Conservation (phyloP, 2,329 filamentous ascomycete species). For the Phaeophleospora eucalypticola region DNA sequence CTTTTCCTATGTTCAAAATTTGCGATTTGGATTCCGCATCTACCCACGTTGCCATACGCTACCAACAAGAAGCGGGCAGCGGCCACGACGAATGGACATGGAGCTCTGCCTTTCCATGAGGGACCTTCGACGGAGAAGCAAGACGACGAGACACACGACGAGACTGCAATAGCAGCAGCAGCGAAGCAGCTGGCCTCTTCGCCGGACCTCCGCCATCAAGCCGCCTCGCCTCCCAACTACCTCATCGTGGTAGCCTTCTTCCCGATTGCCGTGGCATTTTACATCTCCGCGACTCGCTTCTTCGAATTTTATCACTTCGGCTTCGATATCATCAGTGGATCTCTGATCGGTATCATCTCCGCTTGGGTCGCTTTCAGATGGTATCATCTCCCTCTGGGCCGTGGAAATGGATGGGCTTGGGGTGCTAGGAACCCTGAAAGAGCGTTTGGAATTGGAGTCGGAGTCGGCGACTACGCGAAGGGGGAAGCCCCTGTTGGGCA, state of each 20-base stretch:
- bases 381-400: conserved; percentile 75
- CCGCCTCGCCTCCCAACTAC: conserved; percentile 78
- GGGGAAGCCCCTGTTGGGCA: too few species aligned
- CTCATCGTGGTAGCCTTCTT: conserved; percentile 41
- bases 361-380: conserved; percentile 75
- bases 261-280: conserved; percentile 18
- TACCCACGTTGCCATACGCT: conserved; percentile 40
- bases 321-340: conserved; percentile 90
- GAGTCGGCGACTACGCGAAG: conserved; percentile 19
- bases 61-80: background rate
- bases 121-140: background rate
- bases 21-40: conserved; percentile 67
- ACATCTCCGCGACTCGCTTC: conserved; percentile 67
- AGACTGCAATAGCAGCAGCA: background rate
- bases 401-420: conserved; percentile 88
- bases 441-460: conserved; percentile 75
- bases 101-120: conserved; percentile 16
- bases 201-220: conserved; percentile 61
- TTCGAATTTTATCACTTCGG: conserved; percentile 85
- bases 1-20: conserved; percentile 85
- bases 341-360: conserved; percentile 66
- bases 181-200: too few species aligned
- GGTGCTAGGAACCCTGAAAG: conserved; percentile 61
- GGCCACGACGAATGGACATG: conserved; percentile 14
- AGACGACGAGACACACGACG: too few species aligned